A percentile compares a stretch with the other conserved stretches of the same genome.
These are phyloP conservation scores for Ophiostoma ulmi DNA, from an alignment of 2,329 filamentous ascomycete species.

Conservation along the genomic window DNA sequence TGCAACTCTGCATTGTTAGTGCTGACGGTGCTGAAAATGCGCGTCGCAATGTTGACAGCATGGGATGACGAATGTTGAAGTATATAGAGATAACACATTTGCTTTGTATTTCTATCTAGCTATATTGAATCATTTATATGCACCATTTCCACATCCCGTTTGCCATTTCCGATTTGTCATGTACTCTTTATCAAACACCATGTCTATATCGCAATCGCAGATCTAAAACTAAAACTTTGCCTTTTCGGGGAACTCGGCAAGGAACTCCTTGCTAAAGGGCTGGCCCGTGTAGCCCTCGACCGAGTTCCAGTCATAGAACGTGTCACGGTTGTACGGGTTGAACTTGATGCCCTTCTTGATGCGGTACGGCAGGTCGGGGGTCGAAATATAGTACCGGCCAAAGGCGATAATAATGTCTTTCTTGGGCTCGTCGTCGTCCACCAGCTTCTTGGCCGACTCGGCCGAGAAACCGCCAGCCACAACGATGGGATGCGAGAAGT, in stretches of 20 bases:
- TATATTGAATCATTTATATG: too few relatives aligned
- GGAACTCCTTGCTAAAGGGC: conserved; percentile 15
- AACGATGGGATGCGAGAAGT: not conserved
- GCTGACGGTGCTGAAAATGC: too few relatives aligned
- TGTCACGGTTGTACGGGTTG: conserved; percentile 11
- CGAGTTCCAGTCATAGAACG: conserved; percentile 10
- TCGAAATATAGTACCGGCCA: conserved; percentile 14
- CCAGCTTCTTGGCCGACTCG: conserved; percentile 4
- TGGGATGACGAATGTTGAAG: not conserved
- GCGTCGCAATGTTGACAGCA: not conserved
- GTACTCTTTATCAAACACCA: not conserved
- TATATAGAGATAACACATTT: not conserved
- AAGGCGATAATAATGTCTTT: conserved; percentile 10
- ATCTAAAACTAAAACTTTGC: not conserved
- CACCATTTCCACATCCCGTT: not conserved
- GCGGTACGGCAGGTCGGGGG: conserved; percentile 12
- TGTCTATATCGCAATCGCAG: not conserved
- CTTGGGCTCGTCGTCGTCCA: not conserved
- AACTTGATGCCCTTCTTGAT: not conserved
- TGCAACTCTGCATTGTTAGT: not conserved
- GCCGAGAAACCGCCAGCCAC: conserved; percentile 5
- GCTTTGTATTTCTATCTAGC: too few relatives aligned
- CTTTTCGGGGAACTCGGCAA: not conserved
- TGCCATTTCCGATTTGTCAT: not conserved
- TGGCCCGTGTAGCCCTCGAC: conserved; percentile 15